Evolutionary conservation across 495 filamentous ascomycete species (phyloP).

Genomic region (Neurospora sp.): DNA sequence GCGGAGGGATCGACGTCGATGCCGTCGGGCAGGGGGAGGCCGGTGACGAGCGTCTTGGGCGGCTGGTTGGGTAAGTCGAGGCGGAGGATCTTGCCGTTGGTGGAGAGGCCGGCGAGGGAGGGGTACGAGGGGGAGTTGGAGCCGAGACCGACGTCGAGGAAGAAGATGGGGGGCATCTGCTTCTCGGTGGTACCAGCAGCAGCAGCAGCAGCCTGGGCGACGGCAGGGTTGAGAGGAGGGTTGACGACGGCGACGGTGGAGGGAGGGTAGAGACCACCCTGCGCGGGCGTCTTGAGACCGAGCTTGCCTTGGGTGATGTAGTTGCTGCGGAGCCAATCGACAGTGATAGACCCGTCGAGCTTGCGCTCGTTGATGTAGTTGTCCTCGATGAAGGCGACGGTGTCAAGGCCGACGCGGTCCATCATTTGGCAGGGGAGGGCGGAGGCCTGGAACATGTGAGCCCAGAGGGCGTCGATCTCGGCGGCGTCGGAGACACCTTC

Average conservation of each 20-base stretch:
- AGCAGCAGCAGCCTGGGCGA: background rate
- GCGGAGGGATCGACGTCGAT: constrained; percentile 28
- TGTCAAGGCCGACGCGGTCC: constrained; percentile 32
- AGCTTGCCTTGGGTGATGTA: constrained; percentile 30
- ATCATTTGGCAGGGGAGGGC: constrained; percentile 1
- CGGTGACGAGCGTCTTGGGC: constrained; percentile 13
- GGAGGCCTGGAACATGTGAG: constrained; percentile 14
- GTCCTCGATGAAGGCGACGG: constrained; percentile 26
- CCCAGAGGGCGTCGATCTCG: constrained; percentile 36
- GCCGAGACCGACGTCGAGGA: constrained; percentile 13
- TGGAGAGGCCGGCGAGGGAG: background rate
- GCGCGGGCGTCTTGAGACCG: constrained; percentile 1
- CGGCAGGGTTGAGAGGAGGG: background rate
- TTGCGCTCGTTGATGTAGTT: constrained; percentile 29
- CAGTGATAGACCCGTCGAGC: constrained; percentile 16
- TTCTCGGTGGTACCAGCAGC: background rate
- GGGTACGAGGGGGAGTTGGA: background rate
- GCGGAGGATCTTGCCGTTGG: constrained; percentile 10
- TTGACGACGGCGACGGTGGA: background rate
- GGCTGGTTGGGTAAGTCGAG: background rate
- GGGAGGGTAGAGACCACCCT: constrained; percentile 3
- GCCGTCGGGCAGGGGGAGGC: constrained; percentile 38
- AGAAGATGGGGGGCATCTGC: background rate
- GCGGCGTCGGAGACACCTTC: constrained; percentile 34
- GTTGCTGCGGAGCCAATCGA: constrained; percentile 24